phyloP scores from a whole-genome alignment of 2,329 filamentous ascomycete species.

The Lachnellula willkommii region DNA sequence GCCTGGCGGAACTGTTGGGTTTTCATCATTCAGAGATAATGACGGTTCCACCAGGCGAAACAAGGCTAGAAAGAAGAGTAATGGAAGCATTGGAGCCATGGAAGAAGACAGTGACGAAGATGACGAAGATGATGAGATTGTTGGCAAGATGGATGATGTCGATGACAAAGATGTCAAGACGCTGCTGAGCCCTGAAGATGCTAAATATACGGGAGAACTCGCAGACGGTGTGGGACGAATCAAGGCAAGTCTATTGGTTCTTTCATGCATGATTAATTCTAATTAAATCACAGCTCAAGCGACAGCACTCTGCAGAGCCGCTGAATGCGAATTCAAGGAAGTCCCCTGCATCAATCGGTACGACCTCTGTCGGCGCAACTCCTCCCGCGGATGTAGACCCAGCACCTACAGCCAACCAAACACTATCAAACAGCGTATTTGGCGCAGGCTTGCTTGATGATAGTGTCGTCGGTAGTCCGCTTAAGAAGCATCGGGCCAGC shows the following conservation, averaged over 20 bases:
- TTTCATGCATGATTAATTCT: conserved; percentile 12
- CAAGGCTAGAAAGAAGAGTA: conserved; percentile 58
- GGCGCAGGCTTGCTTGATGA: conserved; percentile 43
- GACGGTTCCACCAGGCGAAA: conserved; percentile 52
- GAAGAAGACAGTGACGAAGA: conserved; percentile 69
- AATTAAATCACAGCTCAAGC: conserved; percentile 59
- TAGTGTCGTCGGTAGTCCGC: conserved; percentile 57
- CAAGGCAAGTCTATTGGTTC: conserved; percentile 50
- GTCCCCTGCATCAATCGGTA: conserved; percentile 43
- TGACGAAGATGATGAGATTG: conserved; percentile 61
- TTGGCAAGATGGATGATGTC: conserved; percentile 60
- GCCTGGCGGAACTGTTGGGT: conserved; percentile 80
- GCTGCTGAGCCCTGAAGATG: conserved; percentile 65
- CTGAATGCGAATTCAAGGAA: conserved; percentile 43
- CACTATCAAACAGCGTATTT: conserved; percentile 34
- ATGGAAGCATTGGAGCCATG: conserved; percentile 55
- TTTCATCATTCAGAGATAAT: conserved; percentile 77
- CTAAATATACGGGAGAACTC: conserved; percentile 65
- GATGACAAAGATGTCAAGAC: conserved; percentile 56
- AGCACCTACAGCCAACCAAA: conserved; percentile 29
- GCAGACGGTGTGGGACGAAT: conserved; percentile 78
- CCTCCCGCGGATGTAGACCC: conserved; percentile 37
- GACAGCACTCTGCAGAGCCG: conserved; percentile 70
- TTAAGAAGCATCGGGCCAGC: conserved; percentile 70
- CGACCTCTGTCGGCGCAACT: conserved; percentile 37